phyloP scores from a whole-genome alignment of 495 filamentous ascomycete genomes.

The Podospora pseudocomata region DNA sequence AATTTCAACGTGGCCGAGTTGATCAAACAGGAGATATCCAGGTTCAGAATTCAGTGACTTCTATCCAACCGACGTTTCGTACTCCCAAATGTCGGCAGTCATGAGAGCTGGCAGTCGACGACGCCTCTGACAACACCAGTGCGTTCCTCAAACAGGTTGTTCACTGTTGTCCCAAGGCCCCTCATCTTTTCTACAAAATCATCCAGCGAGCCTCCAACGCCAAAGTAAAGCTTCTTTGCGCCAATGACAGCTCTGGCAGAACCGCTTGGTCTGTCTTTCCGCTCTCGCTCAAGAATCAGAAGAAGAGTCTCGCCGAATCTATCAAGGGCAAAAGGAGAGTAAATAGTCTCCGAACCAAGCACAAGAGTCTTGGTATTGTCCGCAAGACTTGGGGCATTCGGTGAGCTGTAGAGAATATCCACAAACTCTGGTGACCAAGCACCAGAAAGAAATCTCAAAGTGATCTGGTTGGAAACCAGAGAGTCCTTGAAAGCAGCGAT shows the following conservation, averaged over 20 bases:
- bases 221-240: conserved; percentile 94
- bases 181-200: conserved; percentile 70
- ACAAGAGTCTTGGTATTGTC: conserved; percentile 47
- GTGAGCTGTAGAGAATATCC: conserved; percentile 45
- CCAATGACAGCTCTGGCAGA: conserved; percentile 68
- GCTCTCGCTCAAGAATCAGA: conserved; percentile 56
- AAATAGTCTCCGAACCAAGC: conserved; percentile 92
- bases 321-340: conserved; percentile 69
- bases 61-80: neutral
- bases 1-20: neutral
- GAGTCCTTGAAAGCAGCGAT: conserved; percentile 57
- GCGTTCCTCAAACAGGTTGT: conserved; percentile 60
- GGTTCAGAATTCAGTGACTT: neutral
- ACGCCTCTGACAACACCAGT: conserved; percentile 56
- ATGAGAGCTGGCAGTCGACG: conserved; percentile 41
- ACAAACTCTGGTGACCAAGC: conserved; percentile 74
- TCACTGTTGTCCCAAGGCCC: conserved; percentile 51
- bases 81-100: conserved; percentile 6
- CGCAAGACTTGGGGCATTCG: conserved; percentile 19
- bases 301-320: conserved; percentile 74
- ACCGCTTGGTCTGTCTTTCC: conserved; percentile 33
- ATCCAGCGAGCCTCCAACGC: conserved; percentile 88
- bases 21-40: neutral
- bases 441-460: conserved; percentile 73
- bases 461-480: conserved; percentile 54